Base-by-base conservation (phyloP, 179 eudicot genomes). In the Gypsophila paniculata region DNA sequence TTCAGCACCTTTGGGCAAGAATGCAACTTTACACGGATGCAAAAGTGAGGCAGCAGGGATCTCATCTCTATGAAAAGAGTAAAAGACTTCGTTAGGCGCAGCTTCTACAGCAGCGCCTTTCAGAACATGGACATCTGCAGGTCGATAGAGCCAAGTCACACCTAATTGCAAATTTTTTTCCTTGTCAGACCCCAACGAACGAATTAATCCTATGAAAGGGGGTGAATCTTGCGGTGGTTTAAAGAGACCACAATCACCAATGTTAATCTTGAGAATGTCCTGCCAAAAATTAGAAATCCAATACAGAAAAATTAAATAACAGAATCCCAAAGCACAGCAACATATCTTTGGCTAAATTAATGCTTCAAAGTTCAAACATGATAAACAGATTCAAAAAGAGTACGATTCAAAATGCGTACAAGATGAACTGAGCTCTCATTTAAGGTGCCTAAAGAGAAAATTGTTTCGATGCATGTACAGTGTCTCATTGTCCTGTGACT, bases 21-120 rank as follows among this genome's bases (percentile, higher is more conserved):
- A 95, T 65, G 99, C 89, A 78, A 95, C 96, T 90, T 90, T 95
- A 85, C 99, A 95, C 32, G 93, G 99, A 85, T 95, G 98, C 23
- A 95, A 86, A 76, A 95, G 75, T 26, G 96, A 90, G 66, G 90
- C 98, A 84, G 96, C 98, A 74, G 91, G 87, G 80, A 86, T 84
- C 86, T 95, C 90, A 85, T 89, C 97, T 86, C 86, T 85, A 62
- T 92, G 96, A 70, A 92, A 95, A 13, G 99, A 95, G 76, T 92
- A 92, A 65, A 92, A 95, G 25, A 90, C 86, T 78, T 95, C 98
- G 98, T 95, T 95, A 17, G 93, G 98, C 75, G 93, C 88, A 70
- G 93, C 87, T 65, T 88, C 93, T 70, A 85, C 72, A 55, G 78
- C 79, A 80, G 74, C 79, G 84, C 91, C 93, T 76, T 89, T 86